Evolutionary conservation across 306 rosid species (phyloP).

Genomic region (Trichosanthes truncata): DNA sequence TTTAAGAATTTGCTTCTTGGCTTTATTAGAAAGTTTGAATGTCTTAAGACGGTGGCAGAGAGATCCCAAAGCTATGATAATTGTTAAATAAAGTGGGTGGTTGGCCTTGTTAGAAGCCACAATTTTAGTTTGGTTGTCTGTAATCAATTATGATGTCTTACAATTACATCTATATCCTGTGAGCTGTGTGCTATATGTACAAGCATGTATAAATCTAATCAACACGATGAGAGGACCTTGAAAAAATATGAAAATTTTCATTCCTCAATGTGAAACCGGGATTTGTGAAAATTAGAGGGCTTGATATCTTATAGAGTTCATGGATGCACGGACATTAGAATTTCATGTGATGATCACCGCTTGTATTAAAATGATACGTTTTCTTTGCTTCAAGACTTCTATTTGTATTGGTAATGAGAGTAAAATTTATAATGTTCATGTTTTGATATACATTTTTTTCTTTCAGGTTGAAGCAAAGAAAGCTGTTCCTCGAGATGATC

Average conservation of each 20-base stretch:
- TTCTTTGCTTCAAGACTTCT: background rate
- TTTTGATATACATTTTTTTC: background rate
- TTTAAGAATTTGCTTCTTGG: background rate
- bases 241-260: background rate
- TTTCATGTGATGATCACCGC: background rate
- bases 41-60: background rate
- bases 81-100: background rate
- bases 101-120: background rate
- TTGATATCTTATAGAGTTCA: background rate
- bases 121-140: background rate
- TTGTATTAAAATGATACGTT: background rate
- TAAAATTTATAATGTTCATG: background rate
- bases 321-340: background rate
- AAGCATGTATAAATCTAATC: background rate
- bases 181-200: background rate
- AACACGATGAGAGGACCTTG: background rate
- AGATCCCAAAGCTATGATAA: background rate
- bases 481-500: slow-evolving; percentile 98
- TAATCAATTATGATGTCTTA: background rate
- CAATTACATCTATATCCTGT: background rate
- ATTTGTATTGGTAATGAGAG: background rate
- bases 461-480: slow-evolving; percentile 93
- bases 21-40: background rate
- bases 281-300: background rate
- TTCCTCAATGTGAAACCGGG: background rate